Evolutionary conservation across 345 rosid species (phyloP), one percentile per base, ranked within the genome.

Genomic region (Populus euphratica): DNA sequence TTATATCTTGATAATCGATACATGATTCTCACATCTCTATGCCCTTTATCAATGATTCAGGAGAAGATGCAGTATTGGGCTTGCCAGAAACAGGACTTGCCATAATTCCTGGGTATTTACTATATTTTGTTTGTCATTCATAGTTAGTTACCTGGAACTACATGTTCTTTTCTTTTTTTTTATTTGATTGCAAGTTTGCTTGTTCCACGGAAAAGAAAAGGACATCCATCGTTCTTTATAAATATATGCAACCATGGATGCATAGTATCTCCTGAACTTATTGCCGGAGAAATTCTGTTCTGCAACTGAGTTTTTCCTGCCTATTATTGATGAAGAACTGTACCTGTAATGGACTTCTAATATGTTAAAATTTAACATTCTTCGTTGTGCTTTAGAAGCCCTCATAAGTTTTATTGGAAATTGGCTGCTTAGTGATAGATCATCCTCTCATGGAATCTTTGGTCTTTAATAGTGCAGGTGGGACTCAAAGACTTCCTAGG

Each of bases 61-160:
- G 94, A 50, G 94, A 91, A 79, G 84, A 87, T 81, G 98, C 99
- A 68, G 79, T 85, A 36, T 82, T 95, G 83, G 91, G 94, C 71
- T 88, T 95, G 89, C 98, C 97, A 35, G 99, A 95, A 89, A 95
- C 98, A 68, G 99, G 96, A 83, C 97, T 95, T 21, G 99, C 97
- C 78, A 90, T 93, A 82, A 92, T 92, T 79, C 99, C 99, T 18
- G 98, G 97, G 97, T 95, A 84, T 66, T 76, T 69, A 2, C 52
- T 36, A 59, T 59, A n/a, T 31, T 47, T 44, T 71, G 33, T 70
- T 50, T 68, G 67, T 21, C 33, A 2, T 43, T 63, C 41, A 0
- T 21, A n/a, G 25, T 59, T 68, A 43, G 13, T 50, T 70, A 38
- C 66, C 38, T 54, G 52, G 4, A 38, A n/a, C 70, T 71, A 21